Evolutionary conservation across 345 rosid species (phyloP).

Genomic region (Alliaria petiolata): DNA sequence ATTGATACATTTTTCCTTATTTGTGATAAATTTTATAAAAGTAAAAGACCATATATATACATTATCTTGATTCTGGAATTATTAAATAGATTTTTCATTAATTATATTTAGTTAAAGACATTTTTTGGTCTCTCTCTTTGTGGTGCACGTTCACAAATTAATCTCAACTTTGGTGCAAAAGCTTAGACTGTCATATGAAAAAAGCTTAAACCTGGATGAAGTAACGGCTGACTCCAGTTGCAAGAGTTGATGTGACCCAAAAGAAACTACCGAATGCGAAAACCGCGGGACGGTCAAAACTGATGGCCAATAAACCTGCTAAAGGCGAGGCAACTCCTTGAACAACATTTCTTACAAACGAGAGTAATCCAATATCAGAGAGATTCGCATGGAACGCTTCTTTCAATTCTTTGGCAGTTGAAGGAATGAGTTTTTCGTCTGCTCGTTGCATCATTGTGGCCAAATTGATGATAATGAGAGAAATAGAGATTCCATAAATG

Average conservation of each 20-base stretch:
- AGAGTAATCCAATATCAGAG: conserved; percentile 68
- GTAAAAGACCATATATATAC: background rate
- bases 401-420: conserved; percentile 84
- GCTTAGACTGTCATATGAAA: background rate
- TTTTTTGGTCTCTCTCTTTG: background rate
- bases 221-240: background rate
- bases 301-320: no score
- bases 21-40: background rate
- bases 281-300: no score
- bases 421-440: conserved; percentile 82
- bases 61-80: no score
- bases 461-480: conserved; percentile 58
- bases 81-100: background rate
- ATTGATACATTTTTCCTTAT: no score
- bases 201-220: conserved; percentile 42
- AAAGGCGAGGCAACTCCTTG: conserved; percentile 78
- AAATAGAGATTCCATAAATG: conserved; percentile 70
- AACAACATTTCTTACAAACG: conserved; percentile 74
- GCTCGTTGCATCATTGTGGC: conserved; percentile 90
- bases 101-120: background rate
- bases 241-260: conserved; percentile 87
- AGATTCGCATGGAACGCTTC: conserved; percentile 82
- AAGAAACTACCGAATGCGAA: conserved; percentile 69
- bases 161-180: background rate
- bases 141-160: background rate